Conservation (phyloP, 148 eudicot species). For the Persicaria maculosa region DNA sequence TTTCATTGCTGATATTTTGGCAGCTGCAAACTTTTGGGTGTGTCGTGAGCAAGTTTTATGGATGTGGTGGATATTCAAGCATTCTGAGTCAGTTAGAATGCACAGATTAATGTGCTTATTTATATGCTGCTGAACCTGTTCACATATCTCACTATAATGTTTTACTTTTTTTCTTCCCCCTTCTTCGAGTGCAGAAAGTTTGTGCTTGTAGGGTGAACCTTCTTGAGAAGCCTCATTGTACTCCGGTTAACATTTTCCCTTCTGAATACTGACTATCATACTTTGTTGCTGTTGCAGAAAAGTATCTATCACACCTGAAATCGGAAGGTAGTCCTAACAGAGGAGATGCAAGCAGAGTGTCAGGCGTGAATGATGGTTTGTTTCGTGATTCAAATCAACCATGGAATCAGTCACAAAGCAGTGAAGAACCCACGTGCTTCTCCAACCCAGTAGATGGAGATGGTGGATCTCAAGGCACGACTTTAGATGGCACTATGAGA, state of each 20-base stretch:
- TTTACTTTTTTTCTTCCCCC: not conserved
- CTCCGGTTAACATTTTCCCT: constrained; percentile 3
- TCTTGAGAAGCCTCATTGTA: not conserved
- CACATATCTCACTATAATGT: not conserved
- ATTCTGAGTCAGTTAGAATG: too few species aligned
- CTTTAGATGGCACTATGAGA: constrained; percentile 45
- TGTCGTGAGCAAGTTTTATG: too few species aligned
- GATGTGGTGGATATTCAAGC: too few species aligned
- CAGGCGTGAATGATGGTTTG: constrained; percentile 39
- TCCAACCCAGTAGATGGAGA: constrained; percentile 20
- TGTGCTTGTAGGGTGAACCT: not conserved
- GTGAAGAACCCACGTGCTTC: constrained; percentile 22
- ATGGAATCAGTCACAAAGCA: constrained; percentile 35
- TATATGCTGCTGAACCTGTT: not conserved
- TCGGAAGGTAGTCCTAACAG: constrained; percentile 37
- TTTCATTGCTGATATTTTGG: not conserved
- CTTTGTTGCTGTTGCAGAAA: constrained; percentile 42
- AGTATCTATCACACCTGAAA: constrained; percentile 49
- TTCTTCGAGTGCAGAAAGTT: not conserved
- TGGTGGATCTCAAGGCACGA: constrained; percentile 23
- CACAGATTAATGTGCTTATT: not conserved
- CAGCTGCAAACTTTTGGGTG: too few species aligned
- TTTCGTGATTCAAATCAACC: constrained; percentile 36
- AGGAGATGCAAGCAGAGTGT: constrained; percentile 46
- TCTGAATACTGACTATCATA: constrained; percentile 15